These are phyloP conservation scores for Athelia sp. DNA, from an alignment of 1,284 basidiomycete species.

Conservation along the genomic window DNA sequence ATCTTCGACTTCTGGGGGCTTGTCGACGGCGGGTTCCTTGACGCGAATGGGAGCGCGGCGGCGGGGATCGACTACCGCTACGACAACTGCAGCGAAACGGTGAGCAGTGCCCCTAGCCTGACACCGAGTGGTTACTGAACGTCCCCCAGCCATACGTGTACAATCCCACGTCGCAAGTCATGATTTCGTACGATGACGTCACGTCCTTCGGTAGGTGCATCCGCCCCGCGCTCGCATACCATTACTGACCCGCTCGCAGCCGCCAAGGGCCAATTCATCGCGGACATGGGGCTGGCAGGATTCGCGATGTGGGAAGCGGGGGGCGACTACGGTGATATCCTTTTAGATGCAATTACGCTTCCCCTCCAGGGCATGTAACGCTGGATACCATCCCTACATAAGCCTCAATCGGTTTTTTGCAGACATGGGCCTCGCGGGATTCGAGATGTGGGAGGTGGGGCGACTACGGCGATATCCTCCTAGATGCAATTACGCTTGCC, in stretches of 20 bases:
- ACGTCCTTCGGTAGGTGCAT: neutral
- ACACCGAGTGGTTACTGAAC: slow-evolving; percentile 1
- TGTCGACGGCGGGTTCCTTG: slow-evolving; percentile 48
- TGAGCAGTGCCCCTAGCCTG: slow-evolving; percentile 30
- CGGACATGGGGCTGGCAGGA: slow-evolving; percentile 26
- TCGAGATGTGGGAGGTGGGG: no score
- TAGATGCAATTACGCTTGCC: no score
- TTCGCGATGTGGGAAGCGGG: slow-evolving; percentile 37
- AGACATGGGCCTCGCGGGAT: no score
- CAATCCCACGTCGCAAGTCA: slow-evolving; percentile 41
- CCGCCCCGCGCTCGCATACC: no score
- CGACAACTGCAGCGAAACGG: slow-evolving; percentile 66
- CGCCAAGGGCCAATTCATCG: slow-evolving; percentile 36
- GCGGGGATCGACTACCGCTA: slow-evolving; percentile 46
- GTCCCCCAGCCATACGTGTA: slow-evolving; percentile 69
- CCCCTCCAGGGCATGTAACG: no score
- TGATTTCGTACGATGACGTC: slow-evolving; percentile 53
- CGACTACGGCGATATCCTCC: no score
- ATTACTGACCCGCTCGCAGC: no score
- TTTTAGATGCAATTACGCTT: slow-evolving; percentile 27
- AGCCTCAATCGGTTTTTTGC: no score
- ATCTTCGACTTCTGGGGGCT: slow-evolving; percentile 59
- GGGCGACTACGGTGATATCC: slow-evolving; percentile 30
- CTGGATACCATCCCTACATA: no score
- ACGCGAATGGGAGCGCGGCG: slow-evolving; percentile 42